phyloP scores from a whole-genome alignment of 345 rosid genomes.

The Noccaea caerulescens region DNA sequence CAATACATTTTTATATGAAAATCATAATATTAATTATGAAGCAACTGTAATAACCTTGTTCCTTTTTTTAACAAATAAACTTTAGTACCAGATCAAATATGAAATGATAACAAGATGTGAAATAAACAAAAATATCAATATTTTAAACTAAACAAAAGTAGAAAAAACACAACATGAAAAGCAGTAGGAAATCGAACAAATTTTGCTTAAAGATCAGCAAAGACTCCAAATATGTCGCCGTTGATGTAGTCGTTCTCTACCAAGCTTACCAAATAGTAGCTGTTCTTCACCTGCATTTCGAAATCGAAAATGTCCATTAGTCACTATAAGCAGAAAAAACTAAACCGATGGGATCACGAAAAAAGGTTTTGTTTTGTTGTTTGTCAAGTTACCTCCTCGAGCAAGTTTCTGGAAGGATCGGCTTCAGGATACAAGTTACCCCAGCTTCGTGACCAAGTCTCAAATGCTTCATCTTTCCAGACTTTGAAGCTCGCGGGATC shows the following conservation, averaged over 20 bases:
- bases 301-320: not conserved
- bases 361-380: not conserved
- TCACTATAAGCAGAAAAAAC: not conserved
- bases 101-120: constrained; percentile 7
- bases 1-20: too few species aligned
- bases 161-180: constrained; percentile 31
- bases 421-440: constrained; percentile 74
- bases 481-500: constrained; percentile 88
- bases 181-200: constrained; percentile 4
- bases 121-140: constrained; percentile 29
- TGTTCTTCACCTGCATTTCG: constrained; percentile 74
- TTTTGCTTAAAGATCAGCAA: constrained; percentile 32
- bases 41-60: too few species aligned
- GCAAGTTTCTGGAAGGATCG: constrained; percentile 65
- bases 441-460: constrained; percentile 92
- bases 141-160: not conserved
- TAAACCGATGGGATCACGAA: not conserved
- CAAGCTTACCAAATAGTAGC: constrained; percentile 82
- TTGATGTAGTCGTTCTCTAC: constrained; percentile 46
- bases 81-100: constrained; percentile 16
- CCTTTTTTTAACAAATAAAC: too few species aligned
- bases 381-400: constrained; percentile 62
- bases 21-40: too few species aligned
- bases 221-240: constrained; percentile 43
- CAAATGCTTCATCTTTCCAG: constrained; percentile 99